Conservation (phyloP, 306 rosid species). For the Ormosia semicastrata region DNA sequence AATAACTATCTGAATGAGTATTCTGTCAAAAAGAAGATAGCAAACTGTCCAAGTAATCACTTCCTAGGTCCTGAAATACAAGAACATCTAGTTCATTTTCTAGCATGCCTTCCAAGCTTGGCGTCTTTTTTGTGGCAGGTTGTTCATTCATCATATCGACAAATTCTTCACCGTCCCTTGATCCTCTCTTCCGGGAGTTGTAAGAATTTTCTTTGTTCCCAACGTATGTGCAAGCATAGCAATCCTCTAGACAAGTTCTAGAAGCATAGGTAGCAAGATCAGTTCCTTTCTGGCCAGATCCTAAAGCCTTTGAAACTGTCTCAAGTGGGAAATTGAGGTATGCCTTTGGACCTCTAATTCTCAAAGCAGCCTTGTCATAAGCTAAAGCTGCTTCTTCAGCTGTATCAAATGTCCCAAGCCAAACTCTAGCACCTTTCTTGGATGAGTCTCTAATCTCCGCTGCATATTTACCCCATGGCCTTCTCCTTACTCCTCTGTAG, state of each 20-base stretch:
- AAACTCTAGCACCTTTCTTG: slow-evolving; percentile 75
- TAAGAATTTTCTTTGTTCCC: slow-evolving; percentile 1
- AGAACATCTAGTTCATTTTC: slow-evolving; percentile 48
- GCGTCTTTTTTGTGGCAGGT: slow-evolving; percentile 42
- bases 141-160: slow-evolving; percentile 32
- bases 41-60: slow-evolving; percentile 78
- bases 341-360: slow-evolving; percentile 83
- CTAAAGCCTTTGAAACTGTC: slow-evolving; percentile 47
- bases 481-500: slow-evolving; percentile 88
- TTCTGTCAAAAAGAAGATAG: slow-evolving; percentile 56
- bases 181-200: slow-evolving; percentile 39
- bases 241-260: neutral
- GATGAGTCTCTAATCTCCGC: slow-evolving; percentile 91
- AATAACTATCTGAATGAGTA: neutral
- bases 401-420: slow-evolving; percentile 93
- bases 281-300: slow-evolving; percentile 23
- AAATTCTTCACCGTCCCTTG: slow-evolving; percentile 42
- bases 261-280: neutral
- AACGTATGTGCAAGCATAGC: neutral
- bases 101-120: slow-evolving; percentile 33
- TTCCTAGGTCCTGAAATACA: slow-evolving; percentile 84
- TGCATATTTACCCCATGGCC: slow-evolving; percentile 98
- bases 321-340: slow-evolving; percentile 77
- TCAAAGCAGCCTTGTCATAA: slow-evolving; percentile 92
- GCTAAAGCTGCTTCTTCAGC: slow-evolving; percentile 96